Base-by-base conservation (phyloP, 495 filamentous ascomycete species). In the Talaromyces wortmannii region DNA sequence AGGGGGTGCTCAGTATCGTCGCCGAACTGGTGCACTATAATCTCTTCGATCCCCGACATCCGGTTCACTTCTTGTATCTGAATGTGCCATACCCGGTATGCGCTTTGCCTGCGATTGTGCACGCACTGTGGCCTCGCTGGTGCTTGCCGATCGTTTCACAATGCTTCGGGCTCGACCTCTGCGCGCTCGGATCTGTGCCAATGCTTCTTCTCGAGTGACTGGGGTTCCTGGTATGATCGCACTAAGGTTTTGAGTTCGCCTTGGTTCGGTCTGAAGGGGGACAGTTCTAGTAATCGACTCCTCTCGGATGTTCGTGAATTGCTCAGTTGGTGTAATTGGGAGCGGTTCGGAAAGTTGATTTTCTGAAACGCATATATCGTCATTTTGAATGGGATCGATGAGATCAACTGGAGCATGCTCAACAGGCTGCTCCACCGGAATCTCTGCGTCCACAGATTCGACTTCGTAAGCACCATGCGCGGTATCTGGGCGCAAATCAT, bases 141-240 rank as follows among this genome's bases (percentile, higher is more conserved):
- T 67, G 49, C 74, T 77, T 10, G 66, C 67, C 36, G 72, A 75
- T 50, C 76, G 65, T 36, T 71, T 66, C 10, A 61, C 61, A 62
- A 75, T 72, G 53, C 69, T 79, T 55, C 70, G 71, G 3, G 78
- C 69, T 48, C 75, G 64, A 4, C 71, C 73, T 42, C 78, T 70
- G 33, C 78, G 64, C 11, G 74, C 76, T 32, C 75, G 59, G 51
- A 81, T 80, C 57, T 78, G 75, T 23, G 78, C 78, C 2, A 81
- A 61, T 6, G 78, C 78, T 50, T 73, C 70, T 62, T 80, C 78
- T 17, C 77, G 67, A 55, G 71, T 76, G 36, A 81, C 72, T 4
- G 73, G 74, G 0, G 71, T 71, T 2, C 73, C 72, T 0, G 71
- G 67, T 11, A 73, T 57, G 30, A 59, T 42, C 48, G 65, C 53